A percentile compares a stretch with the other conserved stretches of the same genome.
phyloP scores from a whole-genome alignment of 2,329 filamentous ascomycete species.

The Metarhizium brunneum region DNA sequence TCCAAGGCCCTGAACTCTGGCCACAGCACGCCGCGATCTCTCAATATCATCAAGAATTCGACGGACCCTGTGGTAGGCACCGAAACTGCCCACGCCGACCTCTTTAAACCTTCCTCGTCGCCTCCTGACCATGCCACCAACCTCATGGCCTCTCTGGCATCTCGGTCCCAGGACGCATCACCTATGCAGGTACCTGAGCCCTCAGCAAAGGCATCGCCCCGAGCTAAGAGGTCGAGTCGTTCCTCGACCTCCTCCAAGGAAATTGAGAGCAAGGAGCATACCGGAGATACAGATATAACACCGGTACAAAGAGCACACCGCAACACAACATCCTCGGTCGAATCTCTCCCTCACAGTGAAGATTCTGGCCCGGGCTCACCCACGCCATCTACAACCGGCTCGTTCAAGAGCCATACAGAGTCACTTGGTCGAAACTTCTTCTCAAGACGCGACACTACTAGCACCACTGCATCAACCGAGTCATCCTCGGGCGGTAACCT shows the following conservation, averaged over 20 bases:
- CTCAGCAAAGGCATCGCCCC: constrained; percentile 25
- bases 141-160: constrained; percentile 61
- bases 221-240: constrained; percentile 32
- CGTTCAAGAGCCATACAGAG: constrained; percentile 30
- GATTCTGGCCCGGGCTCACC: constrained; percentile 15
- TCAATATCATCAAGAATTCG: constrained; percentile 31
- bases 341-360: constrained; percentile 18
- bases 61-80: constrained; percentile 58
- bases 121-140: constrained; percentile 51
- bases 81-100: constrained; percentile 57
- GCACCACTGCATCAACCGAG: constrained; percentile 25
- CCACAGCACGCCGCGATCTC: constrained; percentile 22
- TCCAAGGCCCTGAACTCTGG: constrained; percentile 29
- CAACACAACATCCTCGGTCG: constrained; percentile 28
- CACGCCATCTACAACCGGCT: constrained; percentile 24
- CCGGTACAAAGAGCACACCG: constrained; percentile 20
- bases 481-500: constrained; percentile 24
- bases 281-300: constrained; percentile 18
- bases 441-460: constrained; percentile 27
- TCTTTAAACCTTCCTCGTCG: constrained; percentile 46
- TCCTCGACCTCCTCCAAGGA: constrained; percentile 42
- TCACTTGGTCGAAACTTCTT: constrained; percentile 32
- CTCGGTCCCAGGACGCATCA: constrained; percentile 46
- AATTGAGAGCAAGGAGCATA: constrained; percentile 29
- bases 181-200: constrained; percentile 34